phyloP scores from a whole-genome alignment of 2,329 filamentous ascomycete species.

The Pseudogymnoascus sp. region DNA sequence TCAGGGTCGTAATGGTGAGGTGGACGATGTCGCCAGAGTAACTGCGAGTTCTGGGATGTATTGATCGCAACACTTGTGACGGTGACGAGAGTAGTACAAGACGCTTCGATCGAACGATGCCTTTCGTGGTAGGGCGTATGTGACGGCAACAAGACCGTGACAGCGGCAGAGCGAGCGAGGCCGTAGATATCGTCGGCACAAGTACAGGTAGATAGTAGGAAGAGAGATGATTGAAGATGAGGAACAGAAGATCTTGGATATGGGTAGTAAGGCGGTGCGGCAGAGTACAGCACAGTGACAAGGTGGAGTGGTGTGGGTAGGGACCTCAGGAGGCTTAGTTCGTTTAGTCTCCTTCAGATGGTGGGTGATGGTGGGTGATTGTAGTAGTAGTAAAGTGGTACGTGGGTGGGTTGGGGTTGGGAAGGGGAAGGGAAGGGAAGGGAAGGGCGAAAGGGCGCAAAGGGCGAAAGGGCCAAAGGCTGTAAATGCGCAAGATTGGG shows the following conservation, averaged over 20 bases:
- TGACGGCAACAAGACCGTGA: neutral
- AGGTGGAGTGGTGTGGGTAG: constrained; percentile 8
- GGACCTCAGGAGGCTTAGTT: constrained; percentile 4
- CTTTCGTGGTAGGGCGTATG: neutral
- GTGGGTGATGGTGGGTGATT: constrained; percentile 2
- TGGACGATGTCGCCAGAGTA: constrained; percentile 1
- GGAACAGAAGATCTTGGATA: constrained; percentile 5
- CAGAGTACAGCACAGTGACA: constrained; percentile 5
- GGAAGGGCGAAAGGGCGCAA: neutral
- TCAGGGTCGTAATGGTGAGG: neutral
- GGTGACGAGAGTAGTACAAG: neutral
- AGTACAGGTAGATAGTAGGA: neutral
- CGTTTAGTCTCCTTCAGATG: constrained; percentile 1
- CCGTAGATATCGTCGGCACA: neutral
- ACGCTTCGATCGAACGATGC: neutral
- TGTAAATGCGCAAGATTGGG: neutral
- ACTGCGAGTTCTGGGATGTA: neutral
- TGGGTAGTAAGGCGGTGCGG: constrained; percentile 8
- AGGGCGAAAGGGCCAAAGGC: neutral
- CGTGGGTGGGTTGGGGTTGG: neutral
- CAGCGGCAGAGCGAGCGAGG: neutral
- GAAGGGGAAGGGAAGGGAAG: neutral
- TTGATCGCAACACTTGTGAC: neutral
- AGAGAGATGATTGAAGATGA: neutral
- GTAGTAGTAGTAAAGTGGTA: neutral